Conservation (phyloP, 805 yeast species). For the Candida koratica region DNA sequence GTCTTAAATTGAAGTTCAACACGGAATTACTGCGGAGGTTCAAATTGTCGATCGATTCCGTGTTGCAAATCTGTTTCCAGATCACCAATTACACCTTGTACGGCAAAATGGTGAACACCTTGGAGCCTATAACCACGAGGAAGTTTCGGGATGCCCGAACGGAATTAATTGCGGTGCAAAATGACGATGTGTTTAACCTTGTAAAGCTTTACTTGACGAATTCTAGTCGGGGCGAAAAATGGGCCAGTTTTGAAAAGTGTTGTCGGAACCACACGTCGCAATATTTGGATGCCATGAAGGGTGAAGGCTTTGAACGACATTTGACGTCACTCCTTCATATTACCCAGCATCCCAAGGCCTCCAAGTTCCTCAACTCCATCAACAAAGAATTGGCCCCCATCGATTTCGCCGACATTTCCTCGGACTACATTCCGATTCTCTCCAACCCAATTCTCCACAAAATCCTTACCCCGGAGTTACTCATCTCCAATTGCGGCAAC, state of each 20-base stretch:
- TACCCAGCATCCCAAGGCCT: conserved; percentile 41
- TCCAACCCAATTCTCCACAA: conserved; percentile 32
- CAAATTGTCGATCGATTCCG: conserved; percentile 46
- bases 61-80: conserved; percentile 50
- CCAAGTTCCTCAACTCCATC: conserved; percentile 37
- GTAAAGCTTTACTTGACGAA: conserved; percentile 66
- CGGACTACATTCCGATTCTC: conserved; percentile 27
- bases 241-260: conserved; percentile 49
- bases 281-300: conserved; percentile 51
- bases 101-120: conserved; percentile 45
- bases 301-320: conserved; percentile 72
- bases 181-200: conserved; percentile 44
- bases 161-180: conserved; percentile 64
- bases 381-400: conserved; percentile 36
- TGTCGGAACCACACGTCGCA: conserved; percentile 49
- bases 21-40: conserved; percentile 36
- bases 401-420: conserved; percentile 14
- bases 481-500: conserved; percentile 86
- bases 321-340: conserved; percentile 59
- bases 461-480: conserved; percentile 34
- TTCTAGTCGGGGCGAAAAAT: conserved; percentile 41
- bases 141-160: conserved; percentile 66
- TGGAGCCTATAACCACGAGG: conserved; percentile 66
- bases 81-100: conserved; percentile 53
- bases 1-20: conserved; percentile 35